phyloP scores from a whole-genome alignment of 2,329 filamentous ascomycete species.

The Fusarium staphyleae region DNA sequence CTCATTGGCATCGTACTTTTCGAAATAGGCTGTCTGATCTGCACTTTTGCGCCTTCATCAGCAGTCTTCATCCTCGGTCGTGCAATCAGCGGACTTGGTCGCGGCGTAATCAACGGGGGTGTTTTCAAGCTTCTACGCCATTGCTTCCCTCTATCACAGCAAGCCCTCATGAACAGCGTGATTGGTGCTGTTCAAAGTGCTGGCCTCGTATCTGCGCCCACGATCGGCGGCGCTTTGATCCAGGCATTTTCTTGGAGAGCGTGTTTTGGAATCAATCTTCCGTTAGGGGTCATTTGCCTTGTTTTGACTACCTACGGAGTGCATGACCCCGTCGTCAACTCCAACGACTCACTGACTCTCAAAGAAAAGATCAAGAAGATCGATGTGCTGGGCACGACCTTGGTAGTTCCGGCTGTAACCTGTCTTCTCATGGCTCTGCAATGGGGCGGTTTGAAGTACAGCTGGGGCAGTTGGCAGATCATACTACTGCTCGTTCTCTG shows the following conservation, averaged over 20 bases:
- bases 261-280: constrained; percentile 37
- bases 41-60: constrained; percentile 46
- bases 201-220: constrained; percentile 31
- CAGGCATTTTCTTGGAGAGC: constrained; percentile 36
- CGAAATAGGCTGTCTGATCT: constrained; percentile 46
- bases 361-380: constrained; percentile 31
- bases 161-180: constrained; percentile 32
- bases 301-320: constrained; percentile 26
- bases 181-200: constrained; percentile 31
- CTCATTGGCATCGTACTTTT: constrained; percentile 42
- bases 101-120: constrained; percentile 36
- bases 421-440: constrained; percentile 37
- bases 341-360: background rate
- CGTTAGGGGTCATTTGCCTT: constrained; percentile 24
- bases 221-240: constrained; percentile 29
- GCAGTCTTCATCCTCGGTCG: constrained; percentile 48
- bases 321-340: constrained; percentile 18
- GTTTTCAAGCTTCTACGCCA: constrained; percentile 36
- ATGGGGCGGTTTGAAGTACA: constrained; percentile 36
- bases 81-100: constrained; percentile 47
- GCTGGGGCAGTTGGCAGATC: constrained; percentile 35
- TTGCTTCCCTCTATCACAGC: constrained; percentile 32
- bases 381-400: constrained; percentile 16
- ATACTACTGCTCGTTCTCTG: constrained; percentile 27
- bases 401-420: constrained; percentile 28